Conservation (phyloP, 495 filamentous ascomycete species). For the Chaetomium fimeti region DNA sequence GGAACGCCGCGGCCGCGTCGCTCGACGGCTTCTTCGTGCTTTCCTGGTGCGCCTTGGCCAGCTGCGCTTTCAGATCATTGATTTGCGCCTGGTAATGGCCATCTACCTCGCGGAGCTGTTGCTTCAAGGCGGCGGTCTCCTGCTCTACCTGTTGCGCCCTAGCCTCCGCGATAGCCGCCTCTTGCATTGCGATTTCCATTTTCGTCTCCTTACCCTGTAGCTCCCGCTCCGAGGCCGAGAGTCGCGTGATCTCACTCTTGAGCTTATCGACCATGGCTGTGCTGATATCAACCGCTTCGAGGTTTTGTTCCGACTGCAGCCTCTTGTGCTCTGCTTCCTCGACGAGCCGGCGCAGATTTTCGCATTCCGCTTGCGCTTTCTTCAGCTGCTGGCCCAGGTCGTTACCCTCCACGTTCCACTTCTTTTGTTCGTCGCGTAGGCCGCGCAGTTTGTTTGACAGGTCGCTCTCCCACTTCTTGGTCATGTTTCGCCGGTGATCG, state of each 20-base stretch:
- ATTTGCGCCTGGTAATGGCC: constrained; percentile 48
- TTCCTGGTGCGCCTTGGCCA: constrained; percentile 45
- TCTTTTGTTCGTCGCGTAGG: constrained; percentile 66
- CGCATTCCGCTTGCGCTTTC: constrained; percentile 51
- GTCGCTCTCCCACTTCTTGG: constrained; percentile 69
- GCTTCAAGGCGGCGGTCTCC: constrained; percentile 53
- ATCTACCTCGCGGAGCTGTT: constrained; percentile 49
- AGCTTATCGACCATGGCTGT: constrained; percentile 60
- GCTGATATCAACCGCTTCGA: constrained; percentile 57
- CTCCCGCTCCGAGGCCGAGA: constrained; percentile 54
- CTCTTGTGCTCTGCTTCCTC: constrained; percentile 61
- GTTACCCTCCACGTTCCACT: constrained; percentile 56
- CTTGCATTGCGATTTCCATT: constrained; percentile 49
- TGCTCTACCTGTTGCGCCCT: constrained; percentile 52
- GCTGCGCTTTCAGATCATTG: constrained; percentile 38
- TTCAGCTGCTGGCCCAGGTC: constrained; percentile 54
- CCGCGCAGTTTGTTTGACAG: constrained; percentile 57
- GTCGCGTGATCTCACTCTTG: constrained; percentile 54
- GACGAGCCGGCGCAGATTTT: constrained; percentile 56
- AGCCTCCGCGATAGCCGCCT: constrained; percentile 51
- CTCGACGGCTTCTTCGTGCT: constrained; percentile 42
- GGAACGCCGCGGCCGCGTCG: constrained; percentile 37
- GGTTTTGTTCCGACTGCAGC: constrained; percentile 55
- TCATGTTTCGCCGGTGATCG: constrained; percentile 59
- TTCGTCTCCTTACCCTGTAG: constrained; percentile 59